phyloP scores from a whole-genome alignment of 179 eudicot genomes.

The Silene coronaria region DNA sequence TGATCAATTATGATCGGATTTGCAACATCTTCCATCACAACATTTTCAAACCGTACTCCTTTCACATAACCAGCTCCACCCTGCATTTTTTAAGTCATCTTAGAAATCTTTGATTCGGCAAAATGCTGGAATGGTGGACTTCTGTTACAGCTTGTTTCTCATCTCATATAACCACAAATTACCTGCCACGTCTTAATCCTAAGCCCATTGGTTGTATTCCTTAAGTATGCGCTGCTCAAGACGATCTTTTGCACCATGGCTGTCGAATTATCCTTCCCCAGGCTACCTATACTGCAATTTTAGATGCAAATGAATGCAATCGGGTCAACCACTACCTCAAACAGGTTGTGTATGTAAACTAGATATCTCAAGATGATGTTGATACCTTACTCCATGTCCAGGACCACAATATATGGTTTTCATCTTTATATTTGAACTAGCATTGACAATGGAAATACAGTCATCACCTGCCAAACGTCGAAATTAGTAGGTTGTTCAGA shows the following conservation, averaged over 20 bases:
- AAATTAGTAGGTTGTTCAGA: constrained; percentile 9
- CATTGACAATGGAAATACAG: constrained; percentile 81
- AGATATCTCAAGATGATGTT: not conserved
- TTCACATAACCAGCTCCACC: constrained; percentile 86
- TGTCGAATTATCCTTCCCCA: constrained; percentile 66
- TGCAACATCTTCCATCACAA: constrained; percentile 64
- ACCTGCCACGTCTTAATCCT: constrained; percentile 97
- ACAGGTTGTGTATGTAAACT: not conserved
- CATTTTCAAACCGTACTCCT: constrained; percentile 61
- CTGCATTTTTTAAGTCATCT: constrained; percentile 28
- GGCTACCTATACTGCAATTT: constrained; percentile 78
- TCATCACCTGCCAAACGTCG: constrained; percentile 58
- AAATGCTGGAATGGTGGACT: not conserved
- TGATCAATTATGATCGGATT: constrained; percentile 84
- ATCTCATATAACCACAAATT: constrained; percentile 7
- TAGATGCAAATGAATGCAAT: constrained; percentile 11
- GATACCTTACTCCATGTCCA: constrained; percentile 94
- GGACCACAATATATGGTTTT: constrained; percentile 83
- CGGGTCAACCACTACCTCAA: constrained; percentile 3
- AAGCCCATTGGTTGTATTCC: constrained; percentile 67
- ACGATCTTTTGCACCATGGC: constrained; percentile 62
- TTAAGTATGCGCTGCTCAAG: constrained; percentile 58
- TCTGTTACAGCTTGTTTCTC: not conserved
- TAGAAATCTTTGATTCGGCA: not conserved
- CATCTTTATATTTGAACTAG: constrained; percentile 79